Evolutionary conservation across 2,329 filamentous ascomycete genomes (phyloP), one percentile per base, ranked within the genome.

Genomic region (Uncinocarpus reesii): DNA sequence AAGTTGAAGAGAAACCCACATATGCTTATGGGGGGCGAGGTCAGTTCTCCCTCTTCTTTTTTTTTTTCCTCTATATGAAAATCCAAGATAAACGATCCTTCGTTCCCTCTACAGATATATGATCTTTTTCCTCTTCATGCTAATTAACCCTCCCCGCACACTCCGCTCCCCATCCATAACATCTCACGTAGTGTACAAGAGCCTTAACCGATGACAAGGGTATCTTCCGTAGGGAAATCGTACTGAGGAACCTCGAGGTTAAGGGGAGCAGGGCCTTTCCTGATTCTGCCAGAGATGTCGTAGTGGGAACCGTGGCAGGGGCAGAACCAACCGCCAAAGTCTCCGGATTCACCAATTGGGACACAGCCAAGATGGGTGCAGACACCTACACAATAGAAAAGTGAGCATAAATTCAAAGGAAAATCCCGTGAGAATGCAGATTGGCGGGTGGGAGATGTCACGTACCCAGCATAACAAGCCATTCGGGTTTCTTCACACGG

Each of bases 231-330:
- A 55, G 86, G 81, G 80, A 98, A 96, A 63, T 86, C 86, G 77
- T 95, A 95, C 63, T 72, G 69, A 58, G 90, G 92, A 59, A 96
- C 81, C 76, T 96, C 92, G 66, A 98, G 81, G 79, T 98, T 98
- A 65, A 98, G 80, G 58, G 92, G 92, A 54, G 92, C 92, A 56
- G 92, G 92, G 58, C 92, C 92, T 80, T 86, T 95, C 77, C 92
- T 83, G 79, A 95, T 86, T 73, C 92, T 88, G 70, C 92, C 92
- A 56, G 89, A 96, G 71, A 98, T 96, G 70, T 98, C 92, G 81
- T 98, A 98, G 79, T 98, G 92, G 60, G 89, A 95, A 71, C 92
- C 92, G 80, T 98, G 92, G 85, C 92, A 98, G 58, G 92, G 92
- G 78, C 92, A 98, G 84, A 98, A 98, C 92, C 92, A 98, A 67